These are phyloP conservation scores for Malassezia vespertilionis DNA, from an alignment of 1,284 basidiomycete species.

Conservation along the genomic window DNA sequence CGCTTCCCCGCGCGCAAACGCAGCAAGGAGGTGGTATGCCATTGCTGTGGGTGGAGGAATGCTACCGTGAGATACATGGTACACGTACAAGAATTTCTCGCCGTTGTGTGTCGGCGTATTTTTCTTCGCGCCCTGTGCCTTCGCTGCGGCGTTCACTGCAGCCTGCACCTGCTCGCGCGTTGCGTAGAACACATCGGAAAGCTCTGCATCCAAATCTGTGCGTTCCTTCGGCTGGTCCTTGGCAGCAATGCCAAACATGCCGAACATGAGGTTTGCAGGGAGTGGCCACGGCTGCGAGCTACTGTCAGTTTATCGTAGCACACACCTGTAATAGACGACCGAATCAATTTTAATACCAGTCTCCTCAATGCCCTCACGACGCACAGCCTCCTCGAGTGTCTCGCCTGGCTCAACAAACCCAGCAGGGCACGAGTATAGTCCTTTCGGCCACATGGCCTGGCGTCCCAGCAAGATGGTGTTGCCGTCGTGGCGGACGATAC, in stretches of 20 bases:
- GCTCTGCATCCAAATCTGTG: slow-evolving; percentile 83
- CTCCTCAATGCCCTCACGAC: slow-evolving; percentile 88
- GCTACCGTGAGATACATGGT: neutral
- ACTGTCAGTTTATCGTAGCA: neutral
- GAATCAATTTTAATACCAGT: slow-evolving; percentile 75
- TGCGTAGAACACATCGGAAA: slow-evolving; percentile 86
- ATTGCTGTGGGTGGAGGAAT: slow-evolving; percentile 11
- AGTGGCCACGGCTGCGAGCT: slow-evolving; percentile 64
- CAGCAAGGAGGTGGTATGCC: slow-evolving; percentile 2
- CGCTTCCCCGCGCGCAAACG: slow-evolving; percentile 3
- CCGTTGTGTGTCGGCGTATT: neutral
- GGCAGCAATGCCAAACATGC: slow-evolving; percentile 49
- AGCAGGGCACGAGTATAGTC: slow-evolving; percentile 42
- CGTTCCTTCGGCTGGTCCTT: slow-evolving; percentile 56
- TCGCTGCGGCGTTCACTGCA: slow-evolving; percentile 54
- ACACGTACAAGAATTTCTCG: slow-evolving; percentile 8
- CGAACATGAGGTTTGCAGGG: slow-evolving; percentile 81
- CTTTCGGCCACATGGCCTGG: slow-evolving; percentile 55
- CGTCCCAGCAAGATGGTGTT: slow-evolving; percentile 76
- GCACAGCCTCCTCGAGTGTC: slow-evolving; percentile 84
- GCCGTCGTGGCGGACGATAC: slow-evolving; percentile 64
- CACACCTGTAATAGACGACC: slow-evolving; percentile 61
- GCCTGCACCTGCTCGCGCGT: slow-evolving; percentile 61
- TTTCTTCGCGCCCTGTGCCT: neutral
- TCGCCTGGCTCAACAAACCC: slow-evolving; percentile 39